phyloP scores from a whole-genome alignment of 768 basidiomycete genomes.

The Trametes sanguinea region DNA sequence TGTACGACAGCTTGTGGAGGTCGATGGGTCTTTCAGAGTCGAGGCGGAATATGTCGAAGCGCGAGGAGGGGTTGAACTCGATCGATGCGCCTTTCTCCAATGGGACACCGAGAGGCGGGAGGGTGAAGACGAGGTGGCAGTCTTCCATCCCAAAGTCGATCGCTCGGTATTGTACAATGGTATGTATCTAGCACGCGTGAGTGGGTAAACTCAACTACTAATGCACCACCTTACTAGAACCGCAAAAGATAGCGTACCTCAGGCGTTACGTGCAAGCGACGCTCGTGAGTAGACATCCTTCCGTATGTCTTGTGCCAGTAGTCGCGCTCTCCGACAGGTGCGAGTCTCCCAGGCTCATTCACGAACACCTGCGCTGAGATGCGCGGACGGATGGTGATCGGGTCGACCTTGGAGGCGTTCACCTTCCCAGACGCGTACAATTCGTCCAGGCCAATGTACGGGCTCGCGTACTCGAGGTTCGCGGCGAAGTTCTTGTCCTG shows the following conservation, averaged over 20 bases:
- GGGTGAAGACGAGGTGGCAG: conserved; percentile 17
- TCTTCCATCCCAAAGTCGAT: conserved; percentile 24
- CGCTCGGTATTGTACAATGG: conserved; percentile 18
- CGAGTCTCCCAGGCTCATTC: conserved; percentile 6
- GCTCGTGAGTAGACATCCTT: conserved; percentile 8
- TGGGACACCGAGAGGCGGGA: conserved; percentile 5
- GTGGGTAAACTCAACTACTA: too few relatives aligned
- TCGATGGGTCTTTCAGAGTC: conserved; percentile 9
- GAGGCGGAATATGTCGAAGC: conserved; percentile 12
- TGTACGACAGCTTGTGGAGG: conserved; percentile 12
- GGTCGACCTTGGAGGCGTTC: conserved; percentile 8
- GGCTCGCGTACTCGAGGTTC: conserved; percentile 15
- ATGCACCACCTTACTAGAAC: too few relatives aligned
- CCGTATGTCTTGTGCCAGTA: conserved; percentile 8
- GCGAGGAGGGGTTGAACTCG: not conserved
- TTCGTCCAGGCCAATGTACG: conserved; percentile 17
- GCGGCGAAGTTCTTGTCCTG: conserved; percentile 2
- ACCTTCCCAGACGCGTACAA: conserved; percentile 7
- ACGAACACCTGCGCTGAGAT: conserved; percentile 17
- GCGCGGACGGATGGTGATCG: conserved; percentile 17
- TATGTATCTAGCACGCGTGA: conserved; percentile 5
- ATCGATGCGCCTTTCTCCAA: conserved; percentile 8
- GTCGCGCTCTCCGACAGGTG: conserved; percentile 12
- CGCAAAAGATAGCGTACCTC: not conserved
- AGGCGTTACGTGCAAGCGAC: not conserved